phyloP scores from a whole-genome alignment of 768 basidiomycete species.

The Brasilioporus rufonigricans region DNA sequence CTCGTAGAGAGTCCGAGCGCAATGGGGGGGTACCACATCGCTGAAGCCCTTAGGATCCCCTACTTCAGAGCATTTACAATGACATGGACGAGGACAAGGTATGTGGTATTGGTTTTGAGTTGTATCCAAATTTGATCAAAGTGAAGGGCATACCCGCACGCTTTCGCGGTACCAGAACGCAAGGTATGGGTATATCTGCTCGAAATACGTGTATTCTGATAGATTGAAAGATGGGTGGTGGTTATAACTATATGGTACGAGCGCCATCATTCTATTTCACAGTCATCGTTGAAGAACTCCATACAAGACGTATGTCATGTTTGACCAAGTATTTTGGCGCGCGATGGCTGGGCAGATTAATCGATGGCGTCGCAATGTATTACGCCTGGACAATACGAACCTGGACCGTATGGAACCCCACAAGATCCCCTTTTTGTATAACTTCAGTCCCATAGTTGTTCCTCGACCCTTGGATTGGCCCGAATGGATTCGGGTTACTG shows the following conservation, averaged over 20 bases:
- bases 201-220: slow-evolving; percentile 13
- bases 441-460: slow-evolving; percentile 89
- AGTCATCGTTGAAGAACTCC: not conserved
- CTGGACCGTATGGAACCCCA: slow-evolving; percentile 96
- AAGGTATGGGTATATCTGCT: slow-evolving; percentile 51
- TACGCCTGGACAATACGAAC: slow-evolving; percentile 77
- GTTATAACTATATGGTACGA: slow-evolving; percentile 96
- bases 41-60: slow-evolving; percentile 89
- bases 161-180: slow-evolving; percentile 94
- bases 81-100: slow-evolving; percentile 96
- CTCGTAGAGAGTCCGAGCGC: slow-evolving; percentile 95
- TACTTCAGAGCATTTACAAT: slow-evolving; percentile 97
- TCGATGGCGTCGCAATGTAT: slow-evolving; percentile 78
- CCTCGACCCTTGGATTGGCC: slow-evolving; percentile 98
- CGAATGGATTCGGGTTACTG: slow-evolving; percentile 95
- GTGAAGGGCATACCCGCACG: slow-evolving; percentile 88
- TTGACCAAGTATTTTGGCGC: slow-evolving; percentile 97
- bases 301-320: slow-evolving; percentile 86
- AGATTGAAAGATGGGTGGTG: slow-evolving; percentile 76
- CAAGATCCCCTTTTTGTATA: slow-evolving; percentile 97
- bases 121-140: slow-evolving; percentile 1
- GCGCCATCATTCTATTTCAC: not conserved
- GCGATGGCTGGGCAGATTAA: slow-evolving; percentile 94
- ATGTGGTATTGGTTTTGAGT: not conserved
- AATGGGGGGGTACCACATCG: slow-evolving; percentile 97